Evolutionary conservation across 805 yeast species (phyloP).

Genomic region (Cyberlindnera mycetangii): DNA sequence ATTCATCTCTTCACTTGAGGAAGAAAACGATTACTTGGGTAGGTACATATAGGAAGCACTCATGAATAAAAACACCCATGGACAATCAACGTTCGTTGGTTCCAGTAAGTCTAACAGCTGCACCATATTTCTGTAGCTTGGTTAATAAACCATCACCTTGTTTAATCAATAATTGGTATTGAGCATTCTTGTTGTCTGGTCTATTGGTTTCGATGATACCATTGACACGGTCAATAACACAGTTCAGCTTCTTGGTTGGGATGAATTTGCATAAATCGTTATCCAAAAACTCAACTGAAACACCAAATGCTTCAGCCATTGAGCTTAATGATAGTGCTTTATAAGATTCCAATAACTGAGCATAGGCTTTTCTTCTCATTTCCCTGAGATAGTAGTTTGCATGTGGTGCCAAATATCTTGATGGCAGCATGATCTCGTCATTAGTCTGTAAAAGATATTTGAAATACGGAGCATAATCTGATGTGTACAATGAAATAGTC

Average conservation of each 20-base stretch:
- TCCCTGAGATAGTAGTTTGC: constrained; percentile 85
- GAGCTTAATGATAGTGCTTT: constrained; percentile 84
- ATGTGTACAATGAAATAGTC: constrained; percentile 82
- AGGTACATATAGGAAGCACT: background rate
- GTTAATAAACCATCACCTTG: constrained; percentile 92
- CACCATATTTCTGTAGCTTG: constrained; percentile 93
- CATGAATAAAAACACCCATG: background rate
- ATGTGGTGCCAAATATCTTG: constrained; percentile 71
- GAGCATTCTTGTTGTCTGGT: constrained; percentile 94
- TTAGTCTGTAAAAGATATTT: constrained; percentile 73
- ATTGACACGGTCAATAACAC: constrained; percentile 93
- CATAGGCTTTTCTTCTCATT: constrained; percentile 91
- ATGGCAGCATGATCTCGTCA: constrained; percentile 62
- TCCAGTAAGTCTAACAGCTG: constrained; percentile 94
- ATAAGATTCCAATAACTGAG: constrained; percentile 91
- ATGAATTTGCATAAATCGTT: constrained; percentile 84
- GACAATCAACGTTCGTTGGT: constrained; percentile 67
- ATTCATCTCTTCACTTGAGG: background rate
- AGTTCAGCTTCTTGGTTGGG: constrained; percentile 89
- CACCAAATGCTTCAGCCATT: constrained; percentile 93
- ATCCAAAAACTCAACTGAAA: constrained; percentile 84
- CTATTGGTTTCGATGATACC: constrained; percentile 94
- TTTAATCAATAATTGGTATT: constrained; percentile 82
- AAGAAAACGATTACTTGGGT: background rate
- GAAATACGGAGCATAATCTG: constrained; percentile 82